These are phyloP conservation scores for Sambucus nigra DNA, from an alignment of 129 eudicot genomes.

Conservation along the genomic window DNA sequence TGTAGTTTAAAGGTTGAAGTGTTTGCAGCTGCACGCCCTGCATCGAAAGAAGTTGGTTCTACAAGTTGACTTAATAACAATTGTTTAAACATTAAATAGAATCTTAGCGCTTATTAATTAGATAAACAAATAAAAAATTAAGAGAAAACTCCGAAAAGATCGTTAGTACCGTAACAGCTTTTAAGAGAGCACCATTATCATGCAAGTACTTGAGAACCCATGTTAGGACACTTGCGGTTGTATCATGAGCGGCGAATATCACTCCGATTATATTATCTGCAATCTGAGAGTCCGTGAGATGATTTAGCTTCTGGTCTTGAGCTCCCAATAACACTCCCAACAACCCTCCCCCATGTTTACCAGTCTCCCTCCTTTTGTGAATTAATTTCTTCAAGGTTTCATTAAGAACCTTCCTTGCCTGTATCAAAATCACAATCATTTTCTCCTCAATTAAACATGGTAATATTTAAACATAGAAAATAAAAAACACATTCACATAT, in stretches of 20 bases:
- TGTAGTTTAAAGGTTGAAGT: too few species aligned
- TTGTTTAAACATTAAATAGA: neutral
- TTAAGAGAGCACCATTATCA: slow-evolving; percentile 39
- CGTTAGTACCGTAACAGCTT: slow-evolving; percentile 51
- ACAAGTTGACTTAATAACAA: neutral
- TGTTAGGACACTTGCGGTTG: slow-evolving; percentile 77
- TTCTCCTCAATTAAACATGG: too few species aligned
- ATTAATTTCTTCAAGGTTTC: slow-evolving; percentile 45
- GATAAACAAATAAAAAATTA: neutral
- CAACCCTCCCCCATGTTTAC: slow-evolving; percentile 39
- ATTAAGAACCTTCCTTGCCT: slow-evolving; percentile 72
- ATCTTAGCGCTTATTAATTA: neutral
- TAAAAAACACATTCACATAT: neutral
- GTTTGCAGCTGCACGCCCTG: too few species aligned
- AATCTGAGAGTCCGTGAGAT: slow-evolving; percentile 49
- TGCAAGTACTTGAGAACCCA: slow-evolving; percentile 76
- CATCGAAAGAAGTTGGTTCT: too few species aligned
- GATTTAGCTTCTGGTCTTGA: slow-evolving; percentile 16
- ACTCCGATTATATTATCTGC: slow-evolving; percentile 82
- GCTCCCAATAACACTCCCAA: slow-evolving; percentile 43
- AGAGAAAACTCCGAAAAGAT: neutral
- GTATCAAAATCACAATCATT: neutral
- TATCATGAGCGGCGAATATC: slow-evolving; percentile 85
- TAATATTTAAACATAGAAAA: neutral
- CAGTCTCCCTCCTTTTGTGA: slow-evolving; percentile 39